A percentile compares a stretch with the other conserved stretches of the same genome.
Evolutionary conservation across 2,329 filamentous ascomycete species (phyloP).

Genomic region (Neonectria ditissima): DNA sequence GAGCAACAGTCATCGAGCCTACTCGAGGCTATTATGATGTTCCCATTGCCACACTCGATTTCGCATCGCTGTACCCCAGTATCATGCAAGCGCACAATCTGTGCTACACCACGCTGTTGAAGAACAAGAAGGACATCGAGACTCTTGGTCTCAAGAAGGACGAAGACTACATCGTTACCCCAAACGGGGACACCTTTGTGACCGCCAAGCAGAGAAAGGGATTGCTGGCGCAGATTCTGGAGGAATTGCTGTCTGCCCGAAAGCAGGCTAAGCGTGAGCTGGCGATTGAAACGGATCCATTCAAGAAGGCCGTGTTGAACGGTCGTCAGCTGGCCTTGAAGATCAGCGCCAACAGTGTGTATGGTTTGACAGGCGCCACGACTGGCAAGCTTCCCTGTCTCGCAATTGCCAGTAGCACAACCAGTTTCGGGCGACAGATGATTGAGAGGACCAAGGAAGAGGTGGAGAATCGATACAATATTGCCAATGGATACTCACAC

Average conservation of each 20-base stretch:
- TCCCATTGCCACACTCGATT: constrained; percentile 96
- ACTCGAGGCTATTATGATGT: constrained; percentile 93
- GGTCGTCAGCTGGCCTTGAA: constrained; percentile 97
- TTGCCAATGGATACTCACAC: constrained; percentile 93
- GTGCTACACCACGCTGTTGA: constrained; percentile 88
- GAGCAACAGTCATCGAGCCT: constrained; percentile 97
- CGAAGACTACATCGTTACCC: constrained; percentile 96
- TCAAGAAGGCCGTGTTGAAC: constrained; percentile 98
- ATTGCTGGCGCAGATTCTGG: constrained; percentile 92
- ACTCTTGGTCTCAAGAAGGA: constrained; percentile 83
- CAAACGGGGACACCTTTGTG: constrained; percentile 93
- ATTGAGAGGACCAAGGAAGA: constrained; percentile 98
- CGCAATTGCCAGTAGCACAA: constrained; percentile 95
- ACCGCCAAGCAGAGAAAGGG: constrained; percentile 92
- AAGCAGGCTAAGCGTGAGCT: constrained; percentile 95
- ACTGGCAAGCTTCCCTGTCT: constrained; percentile 96
- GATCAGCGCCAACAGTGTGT: constrained; percentile 96
- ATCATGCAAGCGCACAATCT: constrained; percentile 99
- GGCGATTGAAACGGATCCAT: constrained; percentile 88
- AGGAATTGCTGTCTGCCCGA: constrained; percentile 90
- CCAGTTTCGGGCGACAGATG: constrained; percentile 97
- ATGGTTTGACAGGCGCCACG: constrained; percentile 95
- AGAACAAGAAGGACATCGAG: constrained; percentile 79
- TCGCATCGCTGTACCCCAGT: constrained; percentile 96
- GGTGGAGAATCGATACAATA: constrained; percentile 88